Evolutionary conservation across 495 filamentous ascomycete genomes (phyloP).

Genomic region (Achaetomiella virescens): DNA sequence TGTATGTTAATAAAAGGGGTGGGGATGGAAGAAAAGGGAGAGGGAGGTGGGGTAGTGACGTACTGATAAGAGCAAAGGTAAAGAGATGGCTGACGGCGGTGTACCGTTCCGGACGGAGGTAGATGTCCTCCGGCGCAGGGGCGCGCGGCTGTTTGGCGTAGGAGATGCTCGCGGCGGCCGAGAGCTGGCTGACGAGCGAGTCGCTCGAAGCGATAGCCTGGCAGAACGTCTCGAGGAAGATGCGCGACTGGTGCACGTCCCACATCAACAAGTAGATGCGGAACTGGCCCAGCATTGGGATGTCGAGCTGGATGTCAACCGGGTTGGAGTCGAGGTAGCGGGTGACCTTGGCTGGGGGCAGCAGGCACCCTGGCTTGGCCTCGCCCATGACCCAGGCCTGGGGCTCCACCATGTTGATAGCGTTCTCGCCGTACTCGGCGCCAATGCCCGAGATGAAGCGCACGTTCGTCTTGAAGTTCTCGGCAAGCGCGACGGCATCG

Average conservation of each 20-base stretch:
- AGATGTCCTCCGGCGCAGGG: constrained; percentile 50
- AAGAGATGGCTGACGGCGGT: constrained; percentile 52
- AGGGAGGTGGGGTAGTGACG: constrained; percentile 9
- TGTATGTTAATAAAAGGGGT: constrained; percentile 8
- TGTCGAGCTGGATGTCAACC: constrained; percentile 64
- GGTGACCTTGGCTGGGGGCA: constrained; percentile 57
- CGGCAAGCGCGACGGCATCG: constrained; percentile 49
- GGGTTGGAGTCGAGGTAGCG: constrained; percentile 66
- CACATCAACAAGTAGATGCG: constrained; percentile 58
- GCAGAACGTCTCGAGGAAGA: constrained; percentile 51
- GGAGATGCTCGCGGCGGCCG: constrained; percentile 43
- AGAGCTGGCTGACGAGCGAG: constrained; percentile 45
- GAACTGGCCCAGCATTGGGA: constrained; percentile 65
- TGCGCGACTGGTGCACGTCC: constrained; percentile 44
- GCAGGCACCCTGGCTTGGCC: constrained; percentile 51
- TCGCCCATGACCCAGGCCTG: constrained; percentile 40
- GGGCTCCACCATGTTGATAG: constrained; percentile 44
- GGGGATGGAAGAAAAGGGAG: not conserved
- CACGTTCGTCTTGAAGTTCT: constrained; percentile 60
- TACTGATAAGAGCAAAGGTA: constrained; percentile 52
- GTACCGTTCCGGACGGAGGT: constrained; percentile 54
- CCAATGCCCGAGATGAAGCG: constrained; percentile 63
- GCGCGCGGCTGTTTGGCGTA: constrained; percentile 47
- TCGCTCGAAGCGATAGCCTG: constrained; percentile 33
- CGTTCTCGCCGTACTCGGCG: constrained; percentile 53